Conservation (phyloP, 73 alveolate species). For the Vitrella brassicaformis region DNA sequence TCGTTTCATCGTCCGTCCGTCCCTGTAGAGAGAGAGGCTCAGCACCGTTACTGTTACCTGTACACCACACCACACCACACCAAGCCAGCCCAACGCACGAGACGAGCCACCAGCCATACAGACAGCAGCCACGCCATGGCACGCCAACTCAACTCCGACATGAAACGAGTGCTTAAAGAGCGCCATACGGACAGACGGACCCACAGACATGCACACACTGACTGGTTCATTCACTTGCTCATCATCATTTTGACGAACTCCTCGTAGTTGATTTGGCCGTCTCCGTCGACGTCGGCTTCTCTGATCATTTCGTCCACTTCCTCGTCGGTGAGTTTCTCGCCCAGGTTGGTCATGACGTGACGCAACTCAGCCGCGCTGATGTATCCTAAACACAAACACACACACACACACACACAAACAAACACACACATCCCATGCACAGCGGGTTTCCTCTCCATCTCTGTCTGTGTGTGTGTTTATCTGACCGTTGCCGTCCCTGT, state of each 20-base stretch:
- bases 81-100: background rate
- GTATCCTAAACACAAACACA: constrained; percentile 35
- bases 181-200: background rate
- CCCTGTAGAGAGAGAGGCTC: no score
- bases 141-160: no score
- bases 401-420: constrained; percentile 2
- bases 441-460: constrained; percentile 72
- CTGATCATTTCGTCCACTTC: constrained; percentile 87
- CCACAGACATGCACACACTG: background rate
- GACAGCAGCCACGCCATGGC: no score
- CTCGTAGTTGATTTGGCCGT: constrained; percentile 70
- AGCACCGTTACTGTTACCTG: no score
- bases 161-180: background rate
- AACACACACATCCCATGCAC: constrained; percentile 43
- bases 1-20: no score
- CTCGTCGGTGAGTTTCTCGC: constrained; percentile 73
- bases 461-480: constrained; percentile 71
- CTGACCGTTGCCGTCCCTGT: constrained; percentile 82
- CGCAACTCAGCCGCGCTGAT: constrained; percentile 77
- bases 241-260: constrained; percentile 12
- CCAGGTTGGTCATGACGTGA: constrained; percentile 82
- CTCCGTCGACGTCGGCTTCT: constrained; percentile 84
- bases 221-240: background rate
- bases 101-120: no score
- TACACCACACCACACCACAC: background rate